A percentile compares a stretch with the other conserved stretches of the same genome.
Evolutionary conservation across 2,329 filamentous ascomycete genomes (phyloP).

Genomic region (Helotiales sp.): DNA sequence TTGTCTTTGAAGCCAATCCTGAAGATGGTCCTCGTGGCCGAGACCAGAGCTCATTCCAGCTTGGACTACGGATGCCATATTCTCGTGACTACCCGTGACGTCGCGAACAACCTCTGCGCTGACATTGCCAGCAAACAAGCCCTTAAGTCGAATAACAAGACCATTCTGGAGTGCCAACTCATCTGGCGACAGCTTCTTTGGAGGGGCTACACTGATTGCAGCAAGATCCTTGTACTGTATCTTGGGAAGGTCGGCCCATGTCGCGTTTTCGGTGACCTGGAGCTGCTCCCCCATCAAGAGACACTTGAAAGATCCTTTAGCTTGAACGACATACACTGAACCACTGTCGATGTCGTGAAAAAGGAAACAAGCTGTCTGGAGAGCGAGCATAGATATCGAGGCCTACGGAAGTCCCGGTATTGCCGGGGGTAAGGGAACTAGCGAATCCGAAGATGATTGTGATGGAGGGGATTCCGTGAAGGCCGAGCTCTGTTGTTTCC

Average conservation of each 20-base stretch:
- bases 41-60: neutral
- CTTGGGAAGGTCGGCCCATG: neutral
- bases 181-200: neutral
- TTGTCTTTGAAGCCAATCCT: neutral
- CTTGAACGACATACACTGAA: neutral
- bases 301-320: constrained; percentile 2
- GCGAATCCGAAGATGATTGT: neutral
- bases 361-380: neutral
- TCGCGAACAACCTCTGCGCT: neutral
- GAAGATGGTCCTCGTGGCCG: neutral
- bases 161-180: neutral
- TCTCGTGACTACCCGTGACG: neutral
- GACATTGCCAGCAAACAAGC: neutral
- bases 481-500: neutral
- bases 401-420: neutral
- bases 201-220: neutral
- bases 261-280: neutral
- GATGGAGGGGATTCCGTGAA: neutral
- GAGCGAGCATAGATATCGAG: neutral
- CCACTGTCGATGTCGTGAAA: neutral
- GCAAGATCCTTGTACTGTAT: constrained; percentile 1
- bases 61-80: neutral
- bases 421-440: neutral
- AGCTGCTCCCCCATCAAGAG: neutral
- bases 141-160: neutral